These are phyloP conservation scores for Nicotiana obtusifolia DNA, from an alignment of 257 asterid genomes.

Conservation along the genomic window DNA sequence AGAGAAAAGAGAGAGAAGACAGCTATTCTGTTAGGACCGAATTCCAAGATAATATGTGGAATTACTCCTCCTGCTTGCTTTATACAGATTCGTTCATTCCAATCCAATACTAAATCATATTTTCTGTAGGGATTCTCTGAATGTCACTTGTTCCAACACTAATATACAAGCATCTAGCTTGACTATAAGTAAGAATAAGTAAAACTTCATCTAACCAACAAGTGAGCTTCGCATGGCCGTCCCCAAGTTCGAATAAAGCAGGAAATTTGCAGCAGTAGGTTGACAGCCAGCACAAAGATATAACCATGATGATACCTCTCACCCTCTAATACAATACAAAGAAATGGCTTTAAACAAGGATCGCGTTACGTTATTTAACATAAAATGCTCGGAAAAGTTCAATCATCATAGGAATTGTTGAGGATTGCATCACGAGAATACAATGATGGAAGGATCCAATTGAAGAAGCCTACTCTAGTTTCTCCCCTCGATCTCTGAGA, in stretches of 20 bases:
- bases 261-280: background rate
- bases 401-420: slow-evolving; percentile 9
- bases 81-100: background rate
- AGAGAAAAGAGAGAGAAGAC: too few relatives aligned
- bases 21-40: too few relatives aligned
- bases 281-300: background rate
- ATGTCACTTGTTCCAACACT: background rate
- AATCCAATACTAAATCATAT: background rate
- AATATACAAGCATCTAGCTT: too few relatives aligned
- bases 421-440: slow-evolving; percentile 21
- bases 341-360: background rate
- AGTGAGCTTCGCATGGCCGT: background rate
- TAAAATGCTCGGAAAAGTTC: background rate
- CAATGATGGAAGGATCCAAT: slow-evolving; percentile 65
- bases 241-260: background rate
- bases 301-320: background rate
- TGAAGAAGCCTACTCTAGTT: slow-evolving; percentile 47
- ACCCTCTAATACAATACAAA: background rate
- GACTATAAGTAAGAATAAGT: background rate
- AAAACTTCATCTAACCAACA: background rate
- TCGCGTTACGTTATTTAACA: background rate
- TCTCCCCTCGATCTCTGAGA: slow-evolving; percentile 36
- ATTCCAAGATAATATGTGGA: too few relatives aligned
- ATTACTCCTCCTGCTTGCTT: too few relatives aligned
- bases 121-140: background rate